These are phyloP conservation scores for Amanita brunnescens DNA, from an alignment of 768 basidiomycete genomes.

Conservation along the genomic window DNA sequence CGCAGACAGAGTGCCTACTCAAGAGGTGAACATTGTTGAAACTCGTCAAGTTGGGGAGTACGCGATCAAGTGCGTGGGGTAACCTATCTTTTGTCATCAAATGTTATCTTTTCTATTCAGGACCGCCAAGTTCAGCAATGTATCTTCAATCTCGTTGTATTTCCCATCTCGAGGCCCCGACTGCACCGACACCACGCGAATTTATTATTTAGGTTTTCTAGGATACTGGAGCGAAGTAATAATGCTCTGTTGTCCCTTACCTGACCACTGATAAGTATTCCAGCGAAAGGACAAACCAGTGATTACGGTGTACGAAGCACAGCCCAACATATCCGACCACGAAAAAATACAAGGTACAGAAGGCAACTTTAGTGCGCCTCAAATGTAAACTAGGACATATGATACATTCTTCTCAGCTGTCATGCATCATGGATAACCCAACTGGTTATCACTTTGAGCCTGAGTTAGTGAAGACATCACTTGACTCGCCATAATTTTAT, in stretches of 20 bases:
- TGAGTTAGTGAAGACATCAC: background rate
- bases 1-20: conserved; percentile 49
- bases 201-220: conserved; percentile 83
- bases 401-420: background rate
- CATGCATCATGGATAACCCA: background rate
- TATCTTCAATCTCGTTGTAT: conserved; percentile 76
- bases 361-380: conserved; percentile 43
- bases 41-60: conserved; percentile 81
- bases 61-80: conserved; percentile 54
- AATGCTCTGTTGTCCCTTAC: conserved; percentile 4
- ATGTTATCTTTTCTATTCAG: conserved; percentile 27
- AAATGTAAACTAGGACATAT: conserved; percentile 14
- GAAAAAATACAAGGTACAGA: conserved; percentile 78
- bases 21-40: conserved; percentile 64
- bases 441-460: background rate
- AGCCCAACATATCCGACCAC: conserved; percentile 84
- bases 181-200: conserved; percentile 63
- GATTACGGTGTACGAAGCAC: conserved; percentile 81
- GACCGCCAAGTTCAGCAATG: conserved; percentile 77
- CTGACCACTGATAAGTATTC: background rate
- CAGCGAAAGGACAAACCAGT: conserved; percentile 74
- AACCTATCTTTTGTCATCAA: background rate
- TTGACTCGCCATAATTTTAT: background rate
- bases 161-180: conserved; percentile 81
- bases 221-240: conserved; percentile 75